Percentiles rank a stretch among this genome's conserved stretches.
phyloP scores from a whole-genome alignment of 176 grass and related monocot genomes.

The Paspalum vaginatum region DNA sequence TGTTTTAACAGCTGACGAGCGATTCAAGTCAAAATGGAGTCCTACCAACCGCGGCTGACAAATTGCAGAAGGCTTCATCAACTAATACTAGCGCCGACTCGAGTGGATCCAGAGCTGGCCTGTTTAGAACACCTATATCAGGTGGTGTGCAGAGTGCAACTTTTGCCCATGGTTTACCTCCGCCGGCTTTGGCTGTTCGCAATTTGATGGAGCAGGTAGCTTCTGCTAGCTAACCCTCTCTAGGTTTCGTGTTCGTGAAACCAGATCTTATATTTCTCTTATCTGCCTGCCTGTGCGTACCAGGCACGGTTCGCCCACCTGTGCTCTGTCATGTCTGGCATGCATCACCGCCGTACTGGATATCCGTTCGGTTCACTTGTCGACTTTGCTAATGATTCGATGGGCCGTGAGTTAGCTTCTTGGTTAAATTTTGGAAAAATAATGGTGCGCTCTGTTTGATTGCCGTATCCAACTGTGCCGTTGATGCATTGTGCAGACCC shows the following conservation, averaged over 20 bases:
- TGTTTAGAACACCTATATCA: conserved; percentile 97
- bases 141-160: conserved; percentile 98
- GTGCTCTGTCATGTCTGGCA: conserved; percentile 93
- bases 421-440: conserved; percentile 12
- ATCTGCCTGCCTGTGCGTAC: neutral
- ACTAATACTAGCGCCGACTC: conserved; percentile 21
- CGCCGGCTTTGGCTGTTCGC: conserved; percentile 87
- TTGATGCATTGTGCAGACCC: conserved; percentile 59
- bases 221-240: conserved; percentile 2
- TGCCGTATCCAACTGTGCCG: neutral
- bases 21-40: conserved; percentile 50
- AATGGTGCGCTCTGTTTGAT: neutral
- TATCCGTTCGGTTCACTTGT: conserved; percentile 98
- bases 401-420: conserved; percentile 81
- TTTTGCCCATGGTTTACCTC: conserved; percentile 84
- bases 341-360: conserved; percentile 89
- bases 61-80: conserved; percentile 17
- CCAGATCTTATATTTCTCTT: neutral
- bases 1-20: conserved; percentile 22
- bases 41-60: conserved; percentile 25
- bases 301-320: conserved; percentile 94
- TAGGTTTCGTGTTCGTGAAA: neutral
- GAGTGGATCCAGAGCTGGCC: conserved; percentile 74
- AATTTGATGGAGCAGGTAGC: conserved; percentile 97
- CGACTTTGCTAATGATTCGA: conserved; percentile 88